These are phyloP conservation scores for Lizonia empirigonia DNA, from an alignment of 2,329 filamentous ascomycete genomes.

Conservation along the genomic window DNA sequence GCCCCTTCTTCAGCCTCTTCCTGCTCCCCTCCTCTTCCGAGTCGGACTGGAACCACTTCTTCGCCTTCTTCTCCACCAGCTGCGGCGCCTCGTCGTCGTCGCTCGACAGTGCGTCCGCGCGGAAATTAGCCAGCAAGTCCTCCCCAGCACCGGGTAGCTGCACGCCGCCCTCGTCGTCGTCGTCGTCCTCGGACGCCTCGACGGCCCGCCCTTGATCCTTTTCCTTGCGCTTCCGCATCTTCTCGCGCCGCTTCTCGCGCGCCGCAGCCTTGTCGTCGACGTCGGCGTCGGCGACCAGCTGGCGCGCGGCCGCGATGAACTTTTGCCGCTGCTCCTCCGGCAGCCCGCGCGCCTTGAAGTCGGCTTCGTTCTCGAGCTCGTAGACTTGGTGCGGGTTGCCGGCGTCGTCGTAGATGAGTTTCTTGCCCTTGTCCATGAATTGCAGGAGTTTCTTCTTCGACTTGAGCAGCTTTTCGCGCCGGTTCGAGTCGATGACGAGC, in stretches of 20 bases:
- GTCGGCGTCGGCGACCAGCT: constrained; percentile 75
- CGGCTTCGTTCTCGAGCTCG: constrained; percentile 83
- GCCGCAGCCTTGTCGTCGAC: constrained; percentile 79
- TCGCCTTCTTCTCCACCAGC: constrained; percentile 65
- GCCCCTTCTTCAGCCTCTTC: constrained; percentile 55
- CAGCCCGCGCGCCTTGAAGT: constrained; percentile 75
- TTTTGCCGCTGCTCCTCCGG: constrained; percentile 75
- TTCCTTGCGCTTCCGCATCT: constrained; percentile 74
- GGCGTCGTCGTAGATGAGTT: constrained; percentile 90
- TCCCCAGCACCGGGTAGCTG: constrained; percentile 41
- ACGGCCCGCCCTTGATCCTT: constrained; percentile 59
- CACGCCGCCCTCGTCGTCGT: constrained; percentile 33
- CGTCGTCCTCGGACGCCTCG: constrained; percentile 33
- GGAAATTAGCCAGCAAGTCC: constrained; percentile 52
- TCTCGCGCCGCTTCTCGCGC: constrained; percentile 78
- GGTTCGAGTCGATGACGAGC: constrained; percentile 89
- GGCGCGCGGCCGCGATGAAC: constrained; percentile 78
- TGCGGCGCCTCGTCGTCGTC: constrained; percentile 54
- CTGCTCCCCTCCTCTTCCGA: constrained; percentile 53
- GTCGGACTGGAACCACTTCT: constrained; percentile 80
- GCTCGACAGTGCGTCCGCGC: constrained; percentile 48
- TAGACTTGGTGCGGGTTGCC: constrained; percentile 84
- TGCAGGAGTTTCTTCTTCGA: constrained; percentile 95
- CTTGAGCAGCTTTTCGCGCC: constrained; percentile 90
- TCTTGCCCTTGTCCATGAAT: constrained; percentile 83